These are phyloP conservation scores for Fonsecaea monophora DNA, from an alignment of 2,329 filamentous ascomycete genomes.

Conservation along the genomic window DNA sequence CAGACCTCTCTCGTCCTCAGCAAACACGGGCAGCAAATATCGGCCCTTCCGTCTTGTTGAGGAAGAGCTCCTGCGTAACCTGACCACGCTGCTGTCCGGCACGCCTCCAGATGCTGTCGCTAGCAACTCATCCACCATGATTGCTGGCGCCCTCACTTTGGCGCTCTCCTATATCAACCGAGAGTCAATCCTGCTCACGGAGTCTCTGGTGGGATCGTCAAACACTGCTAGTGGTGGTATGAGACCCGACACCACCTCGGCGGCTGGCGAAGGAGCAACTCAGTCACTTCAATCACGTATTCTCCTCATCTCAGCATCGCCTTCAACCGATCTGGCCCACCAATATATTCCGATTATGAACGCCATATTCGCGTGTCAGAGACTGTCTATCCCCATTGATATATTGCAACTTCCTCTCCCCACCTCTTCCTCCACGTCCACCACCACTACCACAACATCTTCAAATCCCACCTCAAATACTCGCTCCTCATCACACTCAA, in stretches of 20 bases:
- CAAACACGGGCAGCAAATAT: conserved; percentile 79
- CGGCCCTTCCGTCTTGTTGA: conserved; percentile 90
- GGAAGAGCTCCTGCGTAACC: conserved; percentile 74
- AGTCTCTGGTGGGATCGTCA: conserved; percentile 59
- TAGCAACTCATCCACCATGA: conserved; percentile 77
- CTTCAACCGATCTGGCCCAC: conserved; percentile 81
- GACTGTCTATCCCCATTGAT: conserved; percentile 87
- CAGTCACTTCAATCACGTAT: conserved; percentile 75
- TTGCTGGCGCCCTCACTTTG: conserved; percentile 88
- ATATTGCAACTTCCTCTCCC: conserved; percentile 72
- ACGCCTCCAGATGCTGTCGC: conserved; percentile 71
- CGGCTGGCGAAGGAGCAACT: conserved; percentile 47
- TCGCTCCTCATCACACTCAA: conserved; percentile 17
- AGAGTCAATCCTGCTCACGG: conserved; percentile 68
- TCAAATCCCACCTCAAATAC: not conserved
- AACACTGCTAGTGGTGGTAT: conserved; percentile 28
- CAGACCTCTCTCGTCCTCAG: conserved; percentile 36
- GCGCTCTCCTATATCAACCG: conserved; percentile 92
- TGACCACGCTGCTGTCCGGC: conserved; percentile 73
- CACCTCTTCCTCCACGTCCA: conserved; percentile 5
- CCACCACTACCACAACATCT: not conserved
- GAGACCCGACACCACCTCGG: conserved; percentile 37
- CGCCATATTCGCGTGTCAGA: conserved; percentile 91
- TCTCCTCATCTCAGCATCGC: conserved; percentile 86
- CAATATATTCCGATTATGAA: conserved; percentile 99